Evolutionary conservation across 2,329 filamentous ascomycete species (phyloP).

Genomic region (Stemphylium beticola): DNA sequence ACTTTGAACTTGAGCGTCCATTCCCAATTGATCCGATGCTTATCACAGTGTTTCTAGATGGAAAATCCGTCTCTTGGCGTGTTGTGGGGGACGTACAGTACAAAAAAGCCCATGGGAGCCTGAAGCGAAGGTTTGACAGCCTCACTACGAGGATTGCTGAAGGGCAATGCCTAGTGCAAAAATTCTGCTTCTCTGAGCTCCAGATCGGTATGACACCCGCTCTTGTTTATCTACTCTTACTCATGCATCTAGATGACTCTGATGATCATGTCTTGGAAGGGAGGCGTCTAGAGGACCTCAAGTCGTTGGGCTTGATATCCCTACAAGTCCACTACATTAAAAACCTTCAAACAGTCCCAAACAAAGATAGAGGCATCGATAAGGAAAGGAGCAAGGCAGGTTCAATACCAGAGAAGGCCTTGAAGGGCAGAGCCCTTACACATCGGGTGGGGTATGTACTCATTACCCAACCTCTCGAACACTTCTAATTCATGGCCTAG

Average conservation of each 20-base stretch:
- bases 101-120: background rate
- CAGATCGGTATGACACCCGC: constrained; percentile 12
- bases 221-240: background rate
- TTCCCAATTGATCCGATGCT: background rate
- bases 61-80: background rate
- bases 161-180: constrained; percentile 5
- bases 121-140: background rate
- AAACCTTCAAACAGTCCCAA: background rate
- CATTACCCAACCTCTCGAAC: too few relatives aligned
- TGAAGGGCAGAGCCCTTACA: constrained; percentile 25
- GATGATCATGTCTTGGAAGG: background rate
- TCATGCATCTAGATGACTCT: constrained; percentile 12
- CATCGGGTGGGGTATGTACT: constrained; percentile 18
- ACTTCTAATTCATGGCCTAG: background rate
- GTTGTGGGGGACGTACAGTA: background rate
- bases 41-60: background rate
- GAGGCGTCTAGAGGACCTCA: constrained; percentile 10
- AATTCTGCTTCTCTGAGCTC: constrained; percentile 32
- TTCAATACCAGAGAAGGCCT: constrained; percentile 27
- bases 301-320: constrained; percentile 21
- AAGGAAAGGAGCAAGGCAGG: background rate
- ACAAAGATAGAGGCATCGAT: background rate
- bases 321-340: constrained; percentile 17
- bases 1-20: constrained; percentile 6
- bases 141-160: background rate